Conservation (phyloP, 805 yeast species). For the Saccharomycopsis guyanensis region DNA sequence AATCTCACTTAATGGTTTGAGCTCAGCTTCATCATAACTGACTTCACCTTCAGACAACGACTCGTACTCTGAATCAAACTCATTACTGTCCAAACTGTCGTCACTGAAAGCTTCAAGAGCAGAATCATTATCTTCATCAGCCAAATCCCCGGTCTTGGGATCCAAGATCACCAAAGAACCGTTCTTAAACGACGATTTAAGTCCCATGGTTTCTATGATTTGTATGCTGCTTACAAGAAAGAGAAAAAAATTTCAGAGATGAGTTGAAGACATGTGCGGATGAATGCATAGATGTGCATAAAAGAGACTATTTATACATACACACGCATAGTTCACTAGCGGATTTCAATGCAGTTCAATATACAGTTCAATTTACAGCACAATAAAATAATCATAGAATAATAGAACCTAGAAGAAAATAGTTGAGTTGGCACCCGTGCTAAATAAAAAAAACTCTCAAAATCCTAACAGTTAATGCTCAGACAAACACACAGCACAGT, state of each 20-base stretch:
- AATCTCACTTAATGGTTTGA: constrained; percentile 74
- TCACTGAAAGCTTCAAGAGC: constrained; percentile 18
- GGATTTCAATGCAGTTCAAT: neutral
- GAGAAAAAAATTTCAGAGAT: constrained; percentile 3
- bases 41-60: constrained; percentile 10
- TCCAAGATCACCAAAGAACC: constrained; percentile 19
- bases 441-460: neutral
- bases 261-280: neutral
- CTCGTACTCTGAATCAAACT: constrained; percentile 19
- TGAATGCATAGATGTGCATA: too few species aligned
- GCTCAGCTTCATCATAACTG: constrained; percentile 54
- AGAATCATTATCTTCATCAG: constrained; percentile 8
- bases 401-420: too few species aligned
- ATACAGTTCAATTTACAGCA: too few species aligned
- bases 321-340: neutral
- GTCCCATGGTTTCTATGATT: constrained; percentile 10
- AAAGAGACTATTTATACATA: neutral
- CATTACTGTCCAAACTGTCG: constrained; percentile 20
- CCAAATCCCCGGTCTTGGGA: constrained; percentile 17
- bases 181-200: constrained; percentile 16
- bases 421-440: neutral
- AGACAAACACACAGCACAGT: neutral
- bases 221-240: neutral
- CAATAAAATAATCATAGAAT: too few species aligned
- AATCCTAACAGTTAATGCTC: too few species aligned